Base-by-base conservation (phyloP, 441 rosid genomes). In the Populus hybrid region DNA sequence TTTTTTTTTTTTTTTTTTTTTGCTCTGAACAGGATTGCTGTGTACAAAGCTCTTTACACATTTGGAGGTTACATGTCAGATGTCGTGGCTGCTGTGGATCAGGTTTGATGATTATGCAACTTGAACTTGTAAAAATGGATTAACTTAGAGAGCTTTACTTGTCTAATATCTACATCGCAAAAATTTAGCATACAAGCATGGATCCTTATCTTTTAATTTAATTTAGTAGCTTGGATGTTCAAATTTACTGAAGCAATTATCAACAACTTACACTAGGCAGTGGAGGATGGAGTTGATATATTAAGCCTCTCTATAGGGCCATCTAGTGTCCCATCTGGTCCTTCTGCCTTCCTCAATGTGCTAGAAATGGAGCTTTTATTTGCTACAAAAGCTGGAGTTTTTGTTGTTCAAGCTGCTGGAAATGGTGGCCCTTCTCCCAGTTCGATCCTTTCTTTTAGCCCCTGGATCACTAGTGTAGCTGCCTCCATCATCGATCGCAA, bases 1-100 rank as follows among this genome's bases (percentile, higher is more conserved):
- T 28, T n/a, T 66, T 0, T 10, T 4, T 45, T 10, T 21, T 10
- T 1, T 45, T 10, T 21, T 35, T 65, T 33, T 24, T 64, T 61
- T 70, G 18, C 74, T 67, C 6, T 6, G 4, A 21, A 68, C 83
- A 95, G 99, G 84, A 82, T 95, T 45, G 92, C 99, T 59, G 93
- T 95, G 75, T 93, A 95, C 83, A 95, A 95, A 88, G 97, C 98
- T 69, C 81, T 95, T 72, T 93, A 95, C 74, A 88, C 87, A 85
- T 87, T 93, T 84, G 99, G 99, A 16, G 99, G 99, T 78, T 95
- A 92, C 84, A 95, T 95, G 80, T 95, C 99, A 8, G 99, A 95
- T 85, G 99, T 93, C 73, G 94, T 95, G 76, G 99, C 98, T 74
- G 98, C 94, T 75, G 91, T 95, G 85, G 99, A 95, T 77, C 97